A percentile compares a stretch with the other conserved stretches of the same genome.
These are phyloP conservation scores for Fusarium mangiferae DNA, from an alignment of 2,329 filamentous ascomycete genomes.

Conservation along the genomic window DNA sequence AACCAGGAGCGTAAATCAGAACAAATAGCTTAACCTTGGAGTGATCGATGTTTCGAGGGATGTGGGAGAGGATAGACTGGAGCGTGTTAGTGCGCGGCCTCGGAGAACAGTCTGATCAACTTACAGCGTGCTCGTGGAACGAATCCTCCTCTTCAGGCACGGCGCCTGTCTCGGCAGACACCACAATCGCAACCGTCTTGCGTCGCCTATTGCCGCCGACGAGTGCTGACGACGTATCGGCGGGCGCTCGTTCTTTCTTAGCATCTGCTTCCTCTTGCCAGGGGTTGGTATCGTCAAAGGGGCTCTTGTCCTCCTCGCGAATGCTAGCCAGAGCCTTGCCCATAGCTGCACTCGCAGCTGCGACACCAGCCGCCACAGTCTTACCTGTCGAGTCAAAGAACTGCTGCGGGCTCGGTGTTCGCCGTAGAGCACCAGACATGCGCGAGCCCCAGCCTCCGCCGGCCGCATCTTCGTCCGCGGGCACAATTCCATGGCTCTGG, in stretches of 20 bases:
- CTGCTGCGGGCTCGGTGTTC: conserved; percentile 88
- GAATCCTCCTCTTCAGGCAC: conserved; percentile 68
- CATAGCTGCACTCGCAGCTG: conserved; percentile 83
- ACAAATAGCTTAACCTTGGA: conserved; percentile 82
- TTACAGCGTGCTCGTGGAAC: conserved; percentile 83
- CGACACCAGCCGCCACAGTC: conserved; percentile 82
- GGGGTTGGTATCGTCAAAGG: conserved; percentile 85
- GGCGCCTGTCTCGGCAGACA: conserved; percentile 78
- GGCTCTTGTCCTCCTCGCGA: conserved; percentile 80
- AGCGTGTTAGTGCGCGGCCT: conserved; percentile 19
- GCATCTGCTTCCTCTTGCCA: conserved; percentile 92
- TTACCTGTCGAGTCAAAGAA: conserved; percentile 86
- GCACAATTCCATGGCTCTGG: conserved; percentile 55
- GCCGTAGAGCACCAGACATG: conserved; percentile 82
- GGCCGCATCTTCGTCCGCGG: conserved; percentile 45
- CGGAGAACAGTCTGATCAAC: conserved; percentile 48
- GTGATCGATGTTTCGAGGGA: conserved; percentile 80
- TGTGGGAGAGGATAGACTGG: conserved; percentile 89
- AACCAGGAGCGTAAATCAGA: conserved; percentile 85
- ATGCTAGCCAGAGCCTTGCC: conserved; percentile 86
- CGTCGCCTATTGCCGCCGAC: conserved; percentile 62
- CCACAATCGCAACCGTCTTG: conserved; percentile 87
- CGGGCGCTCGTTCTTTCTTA: conserved; percentile 59
- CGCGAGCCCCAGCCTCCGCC: conserved; percentile 74
- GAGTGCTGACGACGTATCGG: conserved; percentile 45